Base-by-base conservation (phyloP, 345 rosid genomes). In the Rhodamnia rubescens region DNA sequence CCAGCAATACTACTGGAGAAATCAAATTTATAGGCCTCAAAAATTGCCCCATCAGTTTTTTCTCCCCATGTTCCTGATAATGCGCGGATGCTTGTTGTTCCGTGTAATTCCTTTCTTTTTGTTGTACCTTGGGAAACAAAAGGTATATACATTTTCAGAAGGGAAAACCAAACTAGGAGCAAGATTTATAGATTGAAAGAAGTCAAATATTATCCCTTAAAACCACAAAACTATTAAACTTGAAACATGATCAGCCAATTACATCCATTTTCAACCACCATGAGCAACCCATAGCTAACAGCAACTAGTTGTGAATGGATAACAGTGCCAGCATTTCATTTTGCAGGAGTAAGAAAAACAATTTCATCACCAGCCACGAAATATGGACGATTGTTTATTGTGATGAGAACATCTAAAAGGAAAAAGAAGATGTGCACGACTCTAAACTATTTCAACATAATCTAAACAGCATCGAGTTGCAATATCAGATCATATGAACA, bases 81-180 rank as follows among this genome's bases (percentile, higher is more conserved):
- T 83, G 91, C 93, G 15, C 61, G 92, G 84, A 92, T 88, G n/a
- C 86, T 53, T 27, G 90, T 87, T 75, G 92, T 94, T 82, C 99
- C 96, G 29, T 97, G 99, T 84, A 95, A 86, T 90, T 97, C 99
- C 93, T 97, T 97, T 83, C 98, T 91, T 89, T 92, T 97, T 16
- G 93, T 97, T n/a, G 96, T 94, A 82, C 99, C 98, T 36, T 47
- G 83, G 36, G 53, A 90, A 50, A 54, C 58, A 85, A 27, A 64
- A 69, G 13, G 26, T 18, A 69, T 0, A 69, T 21, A 69, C 10
- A 3, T 69, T 69, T 69, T 83, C n/a, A 82, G 74, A 85, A 85
- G 27, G 64, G 29, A 47, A 85, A 86, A 87, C n/a, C 42, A 55
- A 52, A 75, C 74, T 20, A 47, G 49, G 55, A 61, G 47, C 47